Percentiles rank a stretch among this genome's conserved stretches.
Conservation (phyloP, 345 rosid species). For the Euclidium syriacum region DNA sequence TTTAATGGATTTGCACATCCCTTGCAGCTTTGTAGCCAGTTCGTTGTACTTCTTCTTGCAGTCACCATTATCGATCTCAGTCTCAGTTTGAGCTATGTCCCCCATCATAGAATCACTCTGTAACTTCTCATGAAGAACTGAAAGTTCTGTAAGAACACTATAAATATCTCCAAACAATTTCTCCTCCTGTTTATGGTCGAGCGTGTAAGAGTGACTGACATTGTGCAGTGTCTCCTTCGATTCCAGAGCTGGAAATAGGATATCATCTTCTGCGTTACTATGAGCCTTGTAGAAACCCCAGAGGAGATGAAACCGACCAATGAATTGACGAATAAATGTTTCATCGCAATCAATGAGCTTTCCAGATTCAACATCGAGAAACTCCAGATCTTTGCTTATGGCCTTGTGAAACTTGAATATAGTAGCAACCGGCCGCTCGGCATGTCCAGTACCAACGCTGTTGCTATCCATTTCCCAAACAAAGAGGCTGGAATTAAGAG, state of each 20-base stretch:
- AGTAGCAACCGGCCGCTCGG: slow-evolving; percentile 76
- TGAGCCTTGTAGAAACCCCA: slow-evolving; percentile 96
- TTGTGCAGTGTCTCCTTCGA: slow-evolving; percentile 92
- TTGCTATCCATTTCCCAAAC: slow-evolving; percentile 66
- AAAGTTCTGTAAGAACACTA: slow-evolving; percentile 58
- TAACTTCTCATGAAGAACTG: slow-evolving; percentile 49
- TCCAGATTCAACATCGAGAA: slow-evolving; percentile 82
- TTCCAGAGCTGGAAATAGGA: slow-evolving; percentile 89
- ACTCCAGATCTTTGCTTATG: slow-evolving; percentile 83
- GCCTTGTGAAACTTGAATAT: slow-evolving; percentile 92
- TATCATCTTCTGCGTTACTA: slow-evolving; percentile 95
- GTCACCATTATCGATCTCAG: slow-evolving; percentile 26
- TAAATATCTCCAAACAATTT: slow-evolving; percentile 81
- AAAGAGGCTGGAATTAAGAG: slow-evolving; percentile 85
- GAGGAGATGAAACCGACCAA: slow-evolving; percentile 74
- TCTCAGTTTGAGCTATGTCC: slow-evolving; percentile 29
- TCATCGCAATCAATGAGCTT: slow-evolving; percentile 70
- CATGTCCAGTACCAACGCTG: slow-evolving; percentile 38
- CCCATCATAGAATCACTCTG: slow-evolving; percentile 27
- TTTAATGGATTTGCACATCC: slow-evolving; percentile 88
- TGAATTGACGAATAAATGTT: slow-evolving; percentile 63
- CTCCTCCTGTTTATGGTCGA: slow-evolving; percentile 92
- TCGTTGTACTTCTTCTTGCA: slow-evolving; percentile 50
- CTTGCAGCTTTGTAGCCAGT: slow-evolving; percentile 81
- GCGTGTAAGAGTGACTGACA: slow-evolving; percentile 88